phyloP scores from a whole-genome alignment of 495 filamentous ascomycete genomes.

The Alectoria sarmentosa region DNA sequence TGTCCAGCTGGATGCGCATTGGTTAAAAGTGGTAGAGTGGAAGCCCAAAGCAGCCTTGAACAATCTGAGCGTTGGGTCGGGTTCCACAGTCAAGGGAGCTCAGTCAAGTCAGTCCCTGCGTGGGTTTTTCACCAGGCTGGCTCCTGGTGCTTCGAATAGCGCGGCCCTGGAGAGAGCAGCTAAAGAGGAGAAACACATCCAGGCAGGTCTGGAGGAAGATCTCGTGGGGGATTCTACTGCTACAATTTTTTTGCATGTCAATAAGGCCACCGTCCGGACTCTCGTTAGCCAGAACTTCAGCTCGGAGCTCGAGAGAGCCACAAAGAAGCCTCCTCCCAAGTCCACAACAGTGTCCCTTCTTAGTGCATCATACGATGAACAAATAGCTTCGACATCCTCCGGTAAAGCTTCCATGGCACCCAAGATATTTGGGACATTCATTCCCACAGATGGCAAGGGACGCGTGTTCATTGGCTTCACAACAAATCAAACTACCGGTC shows the following conservation, averaged over 20 bases:
- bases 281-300: constrained; percentile 59
- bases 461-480: constrained; percentile 96
- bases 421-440: constrained; percentile 82
- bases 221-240: constrained; percentile 58
- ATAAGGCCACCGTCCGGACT: constrained; percentile 72
- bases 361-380: constrained; percentile 85
- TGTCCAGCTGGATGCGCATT: constrained; percentile 83
- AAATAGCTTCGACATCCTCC: constrained; percentile 46
- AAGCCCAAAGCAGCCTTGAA: constrained; percentile 47
- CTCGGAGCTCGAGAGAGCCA: constrained; percentile 87
- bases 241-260: constrained; percentile 80
- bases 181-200: constrained; percentile 44
- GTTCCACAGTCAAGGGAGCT: constrained; percentile 18
- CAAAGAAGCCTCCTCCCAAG: constrained; percentile 92
- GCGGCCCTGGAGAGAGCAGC: constrained; percentile 39
- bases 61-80: constrained; percentile 34
- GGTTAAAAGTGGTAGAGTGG: constrained; percentile 86
- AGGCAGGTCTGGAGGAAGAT: constrained; percentile 57
- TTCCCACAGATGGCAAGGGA: constrained; percentile 73
- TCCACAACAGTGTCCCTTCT: constrained; percentile 75
- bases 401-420: constrained; percentile 51
- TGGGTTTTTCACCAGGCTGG: constrained; percentile 73
- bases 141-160: constrained; percentile 40
- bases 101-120: constrained; percentile 53
- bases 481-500: constrained; percentile 91